Base-by-base conservation (phyloP, 1,284 basidiomycete species). In the Schizophyllum amplum region DNA sequence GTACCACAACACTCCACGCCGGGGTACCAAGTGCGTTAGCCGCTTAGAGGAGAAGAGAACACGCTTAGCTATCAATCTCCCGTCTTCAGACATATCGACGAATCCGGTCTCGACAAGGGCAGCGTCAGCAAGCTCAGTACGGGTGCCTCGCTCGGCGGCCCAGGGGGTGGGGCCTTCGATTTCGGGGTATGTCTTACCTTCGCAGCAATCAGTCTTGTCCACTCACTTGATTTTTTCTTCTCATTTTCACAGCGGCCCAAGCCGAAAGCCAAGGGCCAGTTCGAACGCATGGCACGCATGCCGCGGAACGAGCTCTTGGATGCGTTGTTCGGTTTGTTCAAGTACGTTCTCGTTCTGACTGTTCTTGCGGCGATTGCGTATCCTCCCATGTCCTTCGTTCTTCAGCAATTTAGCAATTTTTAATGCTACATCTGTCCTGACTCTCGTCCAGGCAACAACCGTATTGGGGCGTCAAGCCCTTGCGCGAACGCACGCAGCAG, bases 251-350 rank as follows among this genome's bases (percentile, higher is more conserved):
- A 88, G 85, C 78, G 77, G 75, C 72, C 79, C 22, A 88, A 84
- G 68, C 78, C 72, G 21, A 50, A 50, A 20, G 70, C 75, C 20
- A 90, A 90, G 64, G 86, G 84, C 48, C 75, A 80, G 33, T 89
- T 87, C 73, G 90, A 94, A 70, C 90, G 92, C 64, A 90, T 92
- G 79, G 90, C 92, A 13, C 86, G 93, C 65, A 87, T 95, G 74
- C 90, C 94, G 22, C 82, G 87, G 59, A 90, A 93, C 73, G 91
- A 96, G 67, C 81, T 98, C 7, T 78, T 94, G 66, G 93, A 98
- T 70, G 72, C 88, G 60, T 80, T 98, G 25, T 96, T 98, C 70
- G 67, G 72, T 1, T 75, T 87, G 6, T 98, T 96, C 75, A 81
- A 83, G 58, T n/a, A n/a, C n/a, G n/a, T n/a, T n/a, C n/a, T n/a